Evolutionary conservation across 176 grass and related monocot species (phyloP), one percentile per base, ranked within the genome.

Genomic region (Raddia distichophylla): DNA sequence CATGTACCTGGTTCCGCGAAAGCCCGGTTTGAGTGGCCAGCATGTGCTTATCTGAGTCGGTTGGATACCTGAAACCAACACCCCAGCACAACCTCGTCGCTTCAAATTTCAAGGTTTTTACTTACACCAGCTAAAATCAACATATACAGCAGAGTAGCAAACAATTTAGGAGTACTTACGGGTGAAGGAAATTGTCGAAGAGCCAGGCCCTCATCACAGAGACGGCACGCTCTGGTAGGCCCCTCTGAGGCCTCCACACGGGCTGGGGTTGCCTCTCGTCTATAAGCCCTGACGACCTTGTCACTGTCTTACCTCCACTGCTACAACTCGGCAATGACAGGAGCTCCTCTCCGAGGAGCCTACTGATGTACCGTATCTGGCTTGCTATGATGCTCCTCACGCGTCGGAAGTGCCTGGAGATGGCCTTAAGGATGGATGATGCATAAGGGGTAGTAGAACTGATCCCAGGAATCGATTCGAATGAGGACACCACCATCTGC

Each of bases 1-100:
- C 12, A 13, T 50, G 3, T 86, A 91, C 89, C 89, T 91, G 89
- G 75, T 91, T 91, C 54, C 89, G 59, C 19, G 89, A 87, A 50
- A 91, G 64, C 40, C 89, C 89, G 69, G 89, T 91, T 60, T 91
- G 89, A 60, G 85, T 71, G 16, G 89, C 89, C 62, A 87, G 71
- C 89, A 91, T 91, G 85, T 87, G 89, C 81, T 91, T 91, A 71
- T 91, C 89, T 18, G 81, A 51, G 11, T 91, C 89, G 65, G 89
- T 87, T 8, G 89, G 89, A 73, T 91, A 91, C 76, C 89, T 91
- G 64, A 53, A 85, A 18, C 70, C 16, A 85, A 78, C 73, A 64
- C 59, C 59, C 17, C 42, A 76, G 59, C 80, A n/a, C 79, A 19
- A 15, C 19, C 15, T 40, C 17, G 11, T 46, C 33, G 17, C 47